These are phyloP conservation scores for Erodium maritimum DNA, from an alignment of 345 rosid species.

Conservation along the genomic window DNA sequence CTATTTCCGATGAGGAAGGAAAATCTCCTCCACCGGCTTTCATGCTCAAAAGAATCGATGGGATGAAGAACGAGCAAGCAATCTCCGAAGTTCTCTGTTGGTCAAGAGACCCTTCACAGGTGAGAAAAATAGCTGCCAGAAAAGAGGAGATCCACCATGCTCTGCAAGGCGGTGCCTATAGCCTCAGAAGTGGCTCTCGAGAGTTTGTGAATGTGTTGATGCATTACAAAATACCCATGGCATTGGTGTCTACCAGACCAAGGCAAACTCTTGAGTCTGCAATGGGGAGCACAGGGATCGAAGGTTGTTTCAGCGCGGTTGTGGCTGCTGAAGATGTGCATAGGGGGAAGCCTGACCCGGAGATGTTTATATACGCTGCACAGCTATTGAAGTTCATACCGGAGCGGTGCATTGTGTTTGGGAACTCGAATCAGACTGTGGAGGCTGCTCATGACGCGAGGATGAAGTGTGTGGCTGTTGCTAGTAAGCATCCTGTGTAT, in stretches of 20 bases:
- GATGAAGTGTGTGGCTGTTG: constrained; percentile 98
- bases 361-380: constrained; percentile 79
- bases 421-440: constrained; percentile 78
- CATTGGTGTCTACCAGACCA: constrained; percentile 83
- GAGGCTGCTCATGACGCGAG: constrained; percentile 90
- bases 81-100: constrained; percentile 93
- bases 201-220: constrained; percentile 82
- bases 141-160: constrained; percentile 74
- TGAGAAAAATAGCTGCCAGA: constrained; percentile 67
- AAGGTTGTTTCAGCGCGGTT: constrained; percentile 52
- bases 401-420: constrained; percentile 91
- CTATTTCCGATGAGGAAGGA: constrained; percentile 83
- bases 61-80: constrained; percentile 96
- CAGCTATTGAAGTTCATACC: constrained; percentile 82
- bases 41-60: constrained; percentile 58
- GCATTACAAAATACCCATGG: constrained; percentile 89
- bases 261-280: constrained; percentile 63
- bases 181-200: constrained; percentile 57
- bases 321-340: constrained; percentile 82
- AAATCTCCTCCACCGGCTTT: constrained; percentile 72
- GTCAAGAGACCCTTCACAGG: constrained; percentile 72
- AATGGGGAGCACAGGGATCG: constrained; percentile 49
- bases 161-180: constrained; percentile 70
- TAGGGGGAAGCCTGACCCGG: constrained; percentile 92
- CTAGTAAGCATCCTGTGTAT: constrained; percentile 80